Conservation (phyloP, 768 basidiomycete genomes). For the Coprinopsis sp. region DNA sequence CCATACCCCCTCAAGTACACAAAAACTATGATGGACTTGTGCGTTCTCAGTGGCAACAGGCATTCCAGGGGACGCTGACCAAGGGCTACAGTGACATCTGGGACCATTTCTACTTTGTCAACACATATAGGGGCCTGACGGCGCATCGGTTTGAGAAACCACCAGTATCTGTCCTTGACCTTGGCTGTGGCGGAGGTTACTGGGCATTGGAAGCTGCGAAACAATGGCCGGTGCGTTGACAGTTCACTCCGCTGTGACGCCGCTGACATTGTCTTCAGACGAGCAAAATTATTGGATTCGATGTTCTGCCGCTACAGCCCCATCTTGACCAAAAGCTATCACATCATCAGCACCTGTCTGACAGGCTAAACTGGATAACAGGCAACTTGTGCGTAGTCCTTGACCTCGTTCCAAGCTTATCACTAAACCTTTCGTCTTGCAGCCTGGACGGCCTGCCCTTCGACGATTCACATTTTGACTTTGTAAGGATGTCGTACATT, state of each 20-base stretch:
- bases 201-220: slow-evolving; percentile 71
- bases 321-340: slow-evolving; percentile 32
- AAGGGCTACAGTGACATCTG: slow-evolving; percentile 54
- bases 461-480: slow-evolving; percentile 51
- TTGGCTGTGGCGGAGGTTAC: slow-evolving; percentile 68
- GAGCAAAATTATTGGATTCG: slow-evolving; percentile 55
- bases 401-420: not conserved
- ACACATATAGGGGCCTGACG: slow-evolving; percentile 45
- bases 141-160: slow-evolving; percentile 48
- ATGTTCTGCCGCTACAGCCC: slow-evolving; percentile 53
- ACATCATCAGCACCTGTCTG: slow-evolving; percentile 36
- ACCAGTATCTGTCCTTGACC: slow-evolving; percentile 54
- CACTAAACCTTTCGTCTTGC: slow-evolving; percentile 3
- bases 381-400: slow-evolving; percentile 53
- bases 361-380: slow-evolving; percentile 60
- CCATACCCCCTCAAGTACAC: slow-evolving; percentile 53
- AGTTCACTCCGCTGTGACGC: not conserved
- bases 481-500: slow-evolving; percentile 58
- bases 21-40: slow-evolving; percentile 52
- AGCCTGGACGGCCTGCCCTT: slow-evolving; percentile 69
- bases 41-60: slow-evolving; percentile 17
- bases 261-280: slow-evolving; percentile 29
- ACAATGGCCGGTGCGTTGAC: slow-evolving; percentile 52
- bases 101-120: slow-evolving; percentile 62
- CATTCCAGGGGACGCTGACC: not conserved